Percentiles rank a stretch among this genome's conserved stretches.
Evolutionary conservation across 2,329 filamentous ascomycete genomes (phyloP).

Genomic region (Pezicula radicicola): DNA sequence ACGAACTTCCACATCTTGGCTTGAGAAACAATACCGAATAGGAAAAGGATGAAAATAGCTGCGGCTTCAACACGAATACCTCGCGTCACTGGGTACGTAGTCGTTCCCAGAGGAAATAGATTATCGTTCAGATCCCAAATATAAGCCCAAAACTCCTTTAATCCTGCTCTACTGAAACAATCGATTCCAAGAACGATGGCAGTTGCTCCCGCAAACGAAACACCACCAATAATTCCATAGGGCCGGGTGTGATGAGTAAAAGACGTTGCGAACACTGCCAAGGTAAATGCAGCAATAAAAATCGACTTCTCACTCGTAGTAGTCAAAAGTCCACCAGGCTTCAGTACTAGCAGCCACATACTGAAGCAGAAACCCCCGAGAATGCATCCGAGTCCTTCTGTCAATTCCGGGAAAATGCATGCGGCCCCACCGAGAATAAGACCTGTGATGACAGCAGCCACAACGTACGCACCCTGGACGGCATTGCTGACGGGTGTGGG

Average conservation of each 20-base stretch:
- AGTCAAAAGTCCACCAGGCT: constrained; percentile 70
- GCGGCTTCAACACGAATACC: constrained; percentile 85
- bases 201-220: constrained; percentile 80
- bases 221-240: constrained; percentile 73
- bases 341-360: constrained; percentile 79
- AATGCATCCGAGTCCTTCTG: constrained; percentile 67
- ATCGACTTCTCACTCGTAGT: constrained; percentile 61
- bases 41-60: constrained; percentile 68
- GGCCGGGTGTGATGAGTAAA: constrained; percentile 75
- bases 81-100: constrained; percentile 80
- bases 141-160: constrained; percentile 96
- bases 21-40: constrained; percentile 79
- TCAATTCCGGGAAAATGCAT: constrained; percentile 79
- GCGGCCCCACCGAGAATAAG: constrained; percentile 70
- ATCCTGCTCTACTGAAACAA: constrained; percentile 82
- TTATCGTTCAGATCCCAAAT: constrained; percentile 80
- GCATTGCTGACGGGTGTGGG: constrained; percentile 70
- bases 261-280: constrained; percentile 68
- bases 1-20: constrained; percentile 83
- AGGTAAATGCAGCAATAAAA: constrained; percentile 72
- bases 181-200: constrained; percentile 81
- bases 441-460: constrained; percentile 72
- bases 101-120: constrained; percentile 73
- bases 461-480: constrained; percentile 83
- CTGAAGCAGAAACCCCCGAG: constrained; percentile 30